A percentile compares a stretch with the other conserved stretches of the same genome.
Conservation (phyloP, 2,329 filamentous ascomycete genomes). For the Fusarium brachygibbosum region DNA sequence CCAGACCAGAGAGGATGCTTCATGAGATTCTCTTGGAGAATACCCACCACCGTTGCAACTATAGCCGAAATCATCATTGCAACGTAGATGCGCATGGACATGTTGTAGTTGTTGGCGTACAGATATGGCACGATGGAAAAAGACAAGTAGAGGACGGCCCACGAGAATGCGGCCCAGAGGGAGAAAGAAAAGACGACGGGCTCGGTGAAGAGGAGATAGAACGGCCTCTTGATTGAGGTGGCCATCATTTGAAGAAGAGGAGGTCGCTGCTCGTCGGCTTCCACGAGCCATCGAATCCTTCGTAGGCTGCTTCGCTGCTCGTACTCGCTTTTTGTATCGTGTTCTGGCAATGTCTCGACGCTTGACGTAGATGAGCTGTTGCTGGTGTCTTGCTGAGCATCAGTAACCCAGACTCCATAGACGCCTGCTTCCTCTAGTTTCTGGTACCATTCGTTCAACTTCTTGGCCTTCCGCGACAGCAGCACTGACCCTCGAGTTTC, state of each 20-base stretch:
- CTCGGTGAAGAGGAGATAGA: constrained; percentile 81
- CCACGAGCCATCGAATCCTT: constrained; percentile 84
- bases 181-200: constrained; percentile 89
- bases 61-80: constrained; percentile 77
- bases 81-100: constrained; percentile 78
- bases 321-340: constrained; percentile 20
- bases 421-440: constrained; percentile 74
- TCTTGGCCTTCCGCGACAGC: constrained; percentile 78
- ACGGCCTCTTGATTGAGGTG: constrained; percentile 82
- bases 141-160: constrained; percentile 89
- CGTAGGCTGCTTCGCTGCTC: constrained; percentile 31
- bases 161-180: constrained; percentile 89
- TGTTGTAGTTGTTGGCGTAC: constrained; percentile 74
- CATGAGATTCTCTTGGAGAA: constrained; percentile 79
- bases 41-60: constrained; percentile 75
- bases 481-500: constrained; percentile 88
- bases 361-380: constrained; percentile 44
- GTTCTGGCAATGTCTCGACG: constrained; percentile 30
- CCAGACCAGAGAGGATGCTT: constrained; percentile 57
- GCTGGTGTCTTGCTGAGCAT: constrained; percentile 16
- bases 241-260: constrained; percentile 77
- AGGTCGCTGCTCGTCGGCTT: constrained; percentile 80
- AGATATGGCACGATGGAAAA: constrained; percentile 86
- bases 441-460: constrained; percentile 84
- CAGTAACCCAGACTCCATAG: constrained; percentile 61